Percentiles rank a stretch among this genome's conserved stretches.
phyloP scores from a whole-genome alignment of 2,329 filamentous ascomycete species.

The Aspergillus intermedius region DNA sequence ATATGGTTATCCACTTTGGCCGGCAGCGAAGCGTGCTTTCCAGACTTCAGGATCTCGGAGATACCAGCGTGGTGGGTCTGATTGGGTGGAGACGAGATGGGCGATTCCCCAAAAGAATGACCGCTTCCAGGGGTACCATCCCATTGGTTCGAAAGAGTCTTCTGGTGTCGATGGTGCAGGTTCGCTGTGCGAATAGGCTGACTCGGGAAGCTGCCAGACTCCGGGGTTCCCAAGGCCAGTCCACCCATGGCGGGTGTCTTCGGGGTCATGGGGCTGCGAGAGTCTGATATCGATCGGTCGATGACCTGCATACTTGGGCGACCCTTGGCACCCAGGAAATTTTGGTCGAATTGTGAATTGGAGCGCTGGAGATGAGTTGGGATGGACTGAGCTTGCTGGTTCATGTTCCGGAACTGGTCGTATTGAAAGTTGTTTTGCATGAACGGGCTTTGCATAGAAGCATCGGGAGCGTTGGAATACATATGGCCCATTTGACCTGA shows the following conservation, averaged over 20 bases:
- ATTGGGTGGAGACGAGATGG: slow-evolving; percentile 69
- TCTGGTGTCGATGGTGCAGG: slow-evolving; percentile 61
- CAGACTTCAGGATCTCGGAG: slow-evolving; percentile 75
- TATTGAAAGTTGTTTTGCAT: slow-evolving; percentile 68
- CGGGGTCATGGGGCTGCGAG: slow-evolving; percentile 74
- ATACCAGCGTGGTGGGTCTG: slow-evolving; percentile 62
- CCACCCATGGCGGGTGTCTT: slow-evolving; percentile 73
- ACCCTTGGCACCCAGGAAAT: slow-evolving; percentile 54
- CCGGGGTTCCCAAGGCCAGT: slow-evolving; percentile 64
- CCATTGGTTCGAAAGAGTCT: slow-evolving; percentile 83
- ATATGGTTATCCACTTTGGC: slow-evolving; percentile 64
- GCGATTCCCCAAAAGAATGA: slow-evolving; percentile 81
- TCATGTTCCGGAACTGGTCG: slow-evolving; percentile 63
- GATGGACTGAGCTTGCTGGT: slow-evolving; percentile 46
- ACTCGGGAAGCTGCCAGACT: slow-evolving; percentile 65
- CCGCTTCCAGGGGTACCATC: slow-evolving; percentile 78
- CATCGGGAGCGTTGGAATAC: slow-evolving; percentile 86
- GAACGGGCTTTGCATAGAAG: slow-evolving; percentile 87
- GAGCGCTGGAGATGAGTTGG: slow-evolving; percentile 30
- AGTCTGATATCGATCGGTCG: slow-evolving; percentile 68
- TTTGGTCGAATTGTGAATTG: slow-evolving; percentile 46
- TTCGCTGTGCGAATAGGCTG: slow-evolving; percentile 68
- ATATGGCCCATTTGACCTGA: slow-evolving; percentile 63
- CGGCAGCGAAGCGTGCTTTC: slow-evolving; percentile 81
- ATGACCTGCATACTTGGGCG: slow-evolving; percentile 57